Base-by-base conservation (phyloP, 768 basidiomycete species). In the Collybia sp. region DNA sequence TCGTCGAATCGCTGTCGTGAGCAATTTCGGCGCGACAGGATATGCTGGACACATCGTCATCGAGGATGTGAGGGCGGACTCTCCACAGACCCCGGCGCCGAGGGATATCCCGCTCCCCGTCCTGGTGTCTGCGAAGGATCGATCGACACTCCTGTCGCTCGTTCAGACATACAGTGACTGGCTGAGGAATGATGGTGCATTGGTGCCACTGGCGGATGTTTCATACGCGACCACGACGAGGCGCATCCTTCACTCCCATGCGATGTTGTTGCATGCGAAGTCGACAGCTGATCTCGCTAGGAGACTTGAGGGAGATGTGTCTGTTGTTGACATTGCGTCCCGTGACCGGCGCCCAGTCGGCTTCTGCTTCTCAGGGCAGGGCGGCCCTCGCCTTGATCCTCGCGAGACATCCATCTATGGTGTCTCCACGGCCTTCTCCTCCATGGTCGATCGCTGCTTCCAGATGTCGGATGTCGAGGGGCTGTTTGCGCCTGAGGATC, bases 321-420 rank as follows among this genome's bases (percentile, higher is more conserved):
- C 11, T 30, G 40, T 41, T n/a, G 19, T 17, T n/a, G 10, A 17
- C 33, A 15, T 36, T 13, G 13, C 45, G 9, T n/a, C 16, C 15
- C 31, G n/a, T 46, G 19, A 34, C 3, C 13, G 32, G 30, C 38
- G 38, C 30, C 9, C 36, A 15, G 17, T 46, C 12, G 45, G n/a
- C 11, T 46, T 46, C 19, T 46, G 45, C 40, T 46, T 46, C 31
- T 46, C 45, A 12, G 45, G 45, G 12, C 45, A 46, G 36, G 45
- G 45, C n/a, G 38, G 45, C 30, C 37, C 36, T n/a, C 45, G 45
- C 15, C 19, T 40, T 41, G 45, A 46, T 30, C 45, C 45, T n/a
- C 45, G 45, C 19, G 13, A 46, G 4, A 40, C 45, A 2, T 16
- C 45, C 15, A 11, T 46, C 9, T 46, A 46, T 40, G 37, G 37